Percentiles rank a stretch among this genome's conserved stretches.
Conservation (phyloP, 2,329 filamentous ascomycete species). For the Coniochaeta prunicola region DNA sequence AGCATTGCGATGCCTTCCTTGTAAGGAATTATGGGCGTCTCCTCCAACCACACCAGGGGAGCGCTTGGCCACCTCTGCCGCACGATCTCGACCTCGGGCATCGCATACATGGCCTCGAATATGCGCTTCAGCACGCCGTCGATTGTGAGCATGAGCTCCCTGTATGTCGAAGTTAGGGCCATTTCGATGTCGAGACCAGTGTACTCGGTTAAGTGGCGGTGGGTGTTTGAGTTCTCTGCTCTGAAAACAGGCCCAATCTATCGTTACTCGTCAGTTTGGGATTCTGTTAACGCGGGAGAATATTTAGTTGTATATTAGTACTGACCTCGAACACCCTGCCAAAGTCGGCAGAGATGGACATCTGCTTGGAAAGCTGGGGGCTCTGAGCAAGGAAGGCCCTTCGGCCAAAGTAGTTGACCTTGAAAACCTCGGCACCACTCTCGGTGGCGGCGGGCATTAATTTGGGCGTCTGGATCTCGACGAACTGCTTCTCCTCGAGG, state of each 20-base stretch:
- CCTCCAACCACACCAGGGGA: constrained; percentile 78
- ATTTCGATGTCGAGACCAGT: constrained; percentile 91
- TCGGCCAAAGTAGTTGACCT: constrained; percentile 84
- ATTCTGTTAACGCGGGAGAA: too few relatives aligned
- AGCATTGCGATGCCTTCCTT: constrained; percentile 73
- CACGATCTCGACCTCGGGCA: constrained; percentile 67
- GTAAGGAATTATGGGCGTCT: constrained; percentile 79
- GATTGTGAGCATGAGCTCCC: constrained; percentile 74
- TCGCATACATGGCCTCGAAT: constrained; percentile 62
- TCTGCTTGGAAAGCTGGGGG: constrained; percentile 87
- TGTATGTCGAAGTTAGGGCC: constrained; percentile 82
- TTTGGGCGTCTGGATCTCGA: constrained; percentile 92
- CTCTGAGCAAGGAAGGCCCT: constrained; percentile 85
- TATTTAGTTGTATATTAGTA: neutral
- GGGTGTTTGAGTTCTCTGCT: constrained; percentile 92
- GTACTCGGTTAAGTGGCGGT: constrained; percentile 89
- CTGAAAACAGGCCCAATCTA: constrained; percentile 81
- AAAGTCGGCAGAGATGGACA: constrained; percentile 85
- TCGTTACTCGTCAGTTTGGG: too few relatives aligned
- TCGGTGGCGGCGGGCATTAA: constrained; percentile 85
- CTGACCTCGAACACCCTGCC: constrained; percentile 72
- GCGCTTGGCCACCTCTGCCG: constrained; percentile 81
- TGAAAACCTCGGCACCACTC: constrained; percentile 85
- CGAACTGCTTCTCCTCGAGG: constrained; percentile 69
- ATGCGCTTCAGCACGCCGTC: constrained; percentile 78